Evolutionary conservation across 1,139 yeast genomes (phyloP).

Genomic region (Oligophagozyma castellii): DNA sequence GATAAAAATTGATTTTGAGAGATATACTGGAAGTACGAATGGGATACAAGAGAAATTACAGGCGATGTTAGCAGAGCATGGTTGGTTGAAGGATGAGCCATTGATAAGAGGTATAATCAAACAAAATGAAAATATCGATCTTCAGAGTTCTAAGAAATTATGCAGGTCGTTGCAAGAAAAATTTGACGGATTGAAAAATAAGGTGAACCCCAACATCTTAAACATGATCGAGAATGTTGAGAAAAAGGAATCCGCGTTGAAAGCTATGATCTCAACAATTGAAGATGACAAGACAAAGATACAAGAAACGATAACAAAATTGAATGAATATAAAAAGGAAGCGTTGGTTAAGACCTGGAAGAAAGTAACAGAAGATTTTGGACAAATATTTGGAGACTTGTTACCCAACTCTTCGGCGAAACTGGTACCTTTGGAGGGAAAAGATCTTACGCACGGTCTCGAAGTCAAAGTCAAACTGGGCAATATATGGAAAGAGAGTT

Average conservation of each 20-base stretch:
- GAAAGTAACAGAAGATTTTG: conserved; percentile 80
- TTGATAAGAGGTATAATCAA: conserved; percentile 40
- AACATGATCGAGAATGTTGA: conserved; percentile 90
- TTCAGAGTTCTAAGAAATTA: conserved; percentile 48
- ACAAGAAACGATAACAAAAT: conserved; percentile 72
- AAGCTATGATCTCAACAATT: conserved; percentile 72
- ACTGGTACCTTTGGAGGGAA: conserved; percentile 64
- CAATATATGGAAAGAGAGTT: conserved; percentile 87
- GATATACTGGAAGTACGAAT: conserved; percentile 33
- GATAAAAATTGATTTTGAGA: conserved; percentile 51
- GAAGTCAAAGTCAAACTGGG: conserved; percentile 89
- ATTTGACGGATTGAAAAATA: conserved; percentile 64
- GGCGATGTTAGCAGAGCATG: conserved; percentile 40
- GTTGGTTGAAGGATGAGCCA: conserved; percentile 61
- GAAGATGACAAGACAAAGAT: conserved; percentile 85
- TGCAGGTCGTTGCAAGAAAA: conserved; percentile 45
- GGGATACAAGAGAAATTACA: conserved; percentile 34
- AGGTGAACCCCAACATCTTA: conserved; percentile 82
- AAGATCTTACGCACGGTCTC: conserved; percentile 79
- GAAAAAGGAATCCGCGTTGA: conserved; percentile 68
- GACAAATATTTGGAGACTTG: conserved; percentile 79
- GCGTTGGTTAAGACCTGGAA: conserved; percentile 76
- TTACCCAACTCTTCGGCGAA: conserved; percentile 87
- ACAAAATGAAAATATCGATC: conserved; percentile 49
- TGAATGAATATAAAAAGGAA: conserved; percentile 76